Evolutionary conservation across 768 basidiomycete species (phyloP), one percentile per base, ranked within the genome.

Genomic region (Termitomyces heimii): DNA sequence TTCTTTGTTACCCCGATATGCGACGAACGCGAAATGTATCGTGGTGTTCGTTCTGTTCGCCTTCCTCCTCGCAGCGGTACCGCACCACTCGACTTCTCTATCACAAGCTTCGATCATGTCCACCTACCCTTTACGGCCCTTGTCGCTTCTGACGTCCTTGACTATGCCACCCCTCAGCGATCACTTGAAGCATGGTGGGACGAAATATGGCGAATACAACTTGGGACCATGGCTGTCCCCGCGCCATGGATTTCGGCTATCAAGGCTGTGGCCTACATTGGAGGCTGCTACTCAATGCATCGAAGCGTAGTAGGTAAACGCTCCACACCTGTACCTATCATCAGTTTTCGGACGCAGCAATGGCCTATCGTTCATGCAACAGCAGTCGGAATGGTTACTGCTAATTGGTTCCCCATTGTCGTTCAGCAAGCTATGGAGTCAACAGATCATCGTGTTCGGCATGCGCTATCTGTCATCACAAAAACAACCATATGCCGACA

Each of bases 321-420:
- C 5, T 64, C 69, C 14, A 52, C 67, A 14, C 77, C 75, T 18
- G 68, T 77, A 3, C 82, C 82, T 0, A 84, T 87, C 63, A 75
- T 85, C 54, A 68, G 77, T 6, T 87, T 87, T 72, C 76, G 83
- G 26, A 86, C 85, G 0, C 85, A 87, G 60, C 82, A 86, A 53
- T 78, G 77, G 74, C 82, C 85, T 2, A 71, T 87, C 39, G 65
- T 79, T 40, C 76, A 80, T 37, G 79, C 81, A 4, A 73, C 78
- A 3, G 78, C 84, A 2, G 77, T 77, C 20, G 75, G 75, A 6
- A 73, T 78, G 65, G 82, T 86, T 29, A 69, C 84, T 67, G 72
- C 72, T 45, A 76, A 72, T 32, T 80, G 79, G 76, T 80, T 71
- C 51, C 75, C 78, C 29, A 60, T 65, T 6, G 70, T 67, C 5